Percentiles rank a stretch among this genome's conserved stretches.
Evolutionary conservation across 805 yeast species (phyloP).

Genomic region (Yamadazyma akitaensis): DNA sequence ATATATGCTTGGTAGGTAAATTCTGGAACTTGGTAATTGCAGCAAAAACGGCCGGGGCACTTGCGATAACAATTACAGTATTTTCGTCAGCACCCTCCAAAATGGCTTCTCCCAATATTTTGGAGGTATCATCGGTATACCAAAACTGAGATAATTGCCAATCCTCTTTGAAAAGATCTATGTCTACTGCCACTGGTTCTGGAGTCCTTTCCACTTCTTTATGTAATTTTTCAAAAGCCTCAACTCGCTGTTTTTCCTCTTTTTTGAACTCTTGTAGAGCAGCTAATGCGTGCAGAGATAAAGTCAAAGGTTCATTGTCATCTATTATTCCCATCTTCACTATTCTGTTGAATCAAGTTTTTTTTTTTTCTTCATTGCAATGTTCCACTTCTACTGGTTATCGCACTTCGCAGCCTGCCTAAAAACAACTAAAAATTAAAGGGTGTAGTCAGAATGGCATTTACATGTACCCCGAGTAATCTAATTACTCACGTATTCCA

Average conservation of each 20-base stretch:
- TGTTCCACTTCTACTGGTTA: background rate
- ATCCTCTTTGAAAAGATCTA: slow-evolving; percentile 80
- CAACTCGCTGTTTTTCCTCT: slow-evolving; percentile 58
- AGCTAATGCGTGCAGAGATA: slow-evolving; percentile 50
- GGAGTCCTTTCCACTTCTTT: slow-evolving; percentile 31
- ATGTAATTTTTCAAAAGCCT: slow-evolving; percentile 53
- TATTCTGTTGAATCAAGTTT: background rate
- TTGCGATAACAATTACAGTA: slow-evolving; percentile 70
- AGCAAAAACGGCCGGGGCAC: slow-evolving; percentile 92
- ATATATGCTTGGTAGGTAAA: slow-evolving; percentile 66
- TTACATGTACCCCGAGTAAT: slow-evolving; percentile 26
- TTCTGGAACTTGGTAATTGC: slow-evolving; percentile 53
- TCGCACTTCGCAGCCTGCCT: background rate
- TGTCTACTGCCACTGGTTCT: slow-evolving; percentile 20
- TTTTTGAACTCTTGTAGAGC: slow-evolving; percentile 61
- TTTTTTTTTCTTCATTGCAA: background rate
- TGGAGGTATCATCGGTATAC: slow-evolving; percentile 76
- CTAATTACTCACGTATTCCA: slow-evolving; percentile 23
- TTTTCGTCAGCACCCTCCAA: slow-evolving; percentile 71
- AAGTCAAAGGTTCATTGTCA: slow-evolving; percentile 42
- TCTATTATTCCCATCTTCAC: slow-evolving; percentile 27
- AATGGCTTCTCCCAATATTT: slow-evolving; percentile 61
- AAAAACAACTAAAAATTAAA: background rate
- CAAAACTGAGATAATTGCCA: slow-evolving; percentile 96
- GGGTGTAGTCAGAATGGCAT: slow-evolving; percentile 9